Base-by-base conservation (phyloP, 352 stramenopile genomes). In the Globisporangium rhizosaccharum region DNA sequence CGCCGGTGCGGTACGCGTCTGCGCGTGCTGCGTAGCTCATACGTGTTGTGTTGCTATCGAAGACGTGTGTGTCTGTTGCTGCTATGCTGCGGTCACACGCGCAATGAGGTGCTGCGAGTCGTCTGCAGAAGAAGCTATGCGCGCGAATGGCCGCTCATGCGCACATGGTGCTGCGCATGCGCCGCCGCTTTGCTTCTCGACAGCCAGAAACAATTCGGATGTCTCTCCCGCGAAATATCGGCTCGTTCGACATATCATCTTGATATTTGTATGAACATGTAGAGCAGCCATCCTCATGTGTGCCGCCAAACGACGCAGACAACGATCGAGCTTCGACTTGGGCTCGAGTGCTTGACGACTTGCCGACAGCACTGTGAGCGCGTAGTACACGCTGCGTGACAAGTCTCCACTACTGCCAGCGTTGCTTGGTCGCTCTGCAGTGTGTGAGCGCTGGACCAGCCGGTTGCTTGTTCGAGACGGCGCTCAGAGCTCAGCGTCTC, bases 21-120 rank as follows among this genome's bases (percentile, higher is more conserved):
- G 41, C 18, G 15, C 41, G 41, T 10, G 18, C 44, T 49, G 53
- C 39, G 44, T 15, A 33, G 12, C 26, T 59, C 53, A 59, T 59
- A 1, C 28, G 39, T 44, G 39, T n/a, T 44, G 39, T 44, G 39
- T 14, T 44, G 8, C 39, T 44, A 33, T 45, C 1, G 20, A 26
- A 17, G 33, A 10, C 10, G 15, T n/a, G 23, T 51, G 9, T 18
- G 37, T 50, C 37, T 50, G 45, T 4, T 50, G 9, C n/a, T 23
- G 23, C 23, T 23, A 0, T 23, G 23, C 23, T 23, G 23, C 23
- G 23, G 23, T 23, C 23, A 23, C 23, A 23, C 23, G 23, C 23
- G 0, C 23, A 23, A 23, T 23, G 23, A 23, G 23, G 23, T 23
- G 23, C 23, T 50, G 45, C n/a, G 15, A 26, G 45, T 50, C n/a